These are phyloP conservation scores for Suillus paluster DNA, from an alignment of 768 basidiomycete species.

Conservation along the genomic window DNA sequence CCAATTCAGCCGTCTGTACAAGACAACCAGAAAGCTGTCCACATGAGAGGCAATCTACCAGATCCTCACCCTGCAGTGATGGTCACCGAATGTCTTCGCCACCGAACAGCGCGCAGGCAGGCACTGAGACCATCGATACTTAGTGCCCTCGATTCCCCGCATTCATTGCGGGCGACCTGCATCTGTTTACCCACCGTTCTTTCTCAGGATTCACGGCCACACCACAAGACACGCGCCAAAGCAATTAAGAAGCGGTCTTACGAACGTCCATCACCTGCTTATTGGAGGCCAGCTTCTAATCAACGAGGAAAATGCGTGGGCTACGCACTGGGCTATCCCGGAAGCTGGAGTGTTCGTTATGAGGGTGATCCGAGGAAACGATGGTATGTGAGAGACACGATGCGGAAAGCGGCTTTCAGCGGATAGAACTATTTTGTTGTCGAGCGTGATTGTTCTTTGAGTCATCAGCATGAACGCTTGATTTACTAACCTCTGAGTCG, in stretches of 20 bases:
- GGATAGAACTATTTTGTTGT: background rate
- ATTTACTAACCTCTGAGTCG: too few species aligned
- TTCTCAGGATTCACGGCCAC: slow-evolving; percentile 1
- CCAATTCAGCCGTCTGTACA: slow-evolving; percentile 15
- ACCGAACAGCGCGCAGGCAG: background rate
- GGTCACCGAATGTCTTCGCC: slow-evolving; percentile 26
- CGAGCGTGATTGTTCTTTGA: background rate
- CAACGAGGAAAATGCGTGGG: slow-evolving; percentile 31
- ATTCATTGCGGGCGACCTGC: slow-evolving; percentile 24
- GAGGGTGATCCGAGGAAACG: slow-evolving; percentile 12
- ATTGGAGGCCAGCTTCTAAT: slow-evolving; percentile 31
- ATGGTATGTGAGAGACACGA: slow-evolving; percentile 29
- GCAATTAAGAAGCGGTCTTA: slow-evolving; percentile 8
- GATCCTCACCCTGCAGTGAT: slow-evolving; percentile 22
- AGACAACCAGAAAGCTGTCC: slow-evolving; percentile 16
- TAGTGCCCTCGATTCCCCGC: slow-evolving; percentile 21
- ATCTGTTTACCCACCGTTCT: slow-evolving; percentile 20
- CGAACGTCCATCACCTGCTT: slow-evolving; percentile 27
- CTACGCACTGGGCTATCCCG: slow-evolving; percentile 37
- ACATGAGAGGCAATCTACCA: background rate
- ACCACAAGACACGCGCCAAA: background rate
- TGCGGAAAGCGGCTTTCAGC: slow-evolving; percentile 26
- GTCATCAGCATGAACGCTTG: too few species aligned
- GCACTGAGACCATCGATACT: background rate
- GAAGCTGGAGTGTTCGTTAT: slow-evolving; percentile 27